Percentiles rank a stretch among this genome's conserved stretches.
Conservation (phyloP, 208 protist species). For the Zelonia costaricensis region DNA sequence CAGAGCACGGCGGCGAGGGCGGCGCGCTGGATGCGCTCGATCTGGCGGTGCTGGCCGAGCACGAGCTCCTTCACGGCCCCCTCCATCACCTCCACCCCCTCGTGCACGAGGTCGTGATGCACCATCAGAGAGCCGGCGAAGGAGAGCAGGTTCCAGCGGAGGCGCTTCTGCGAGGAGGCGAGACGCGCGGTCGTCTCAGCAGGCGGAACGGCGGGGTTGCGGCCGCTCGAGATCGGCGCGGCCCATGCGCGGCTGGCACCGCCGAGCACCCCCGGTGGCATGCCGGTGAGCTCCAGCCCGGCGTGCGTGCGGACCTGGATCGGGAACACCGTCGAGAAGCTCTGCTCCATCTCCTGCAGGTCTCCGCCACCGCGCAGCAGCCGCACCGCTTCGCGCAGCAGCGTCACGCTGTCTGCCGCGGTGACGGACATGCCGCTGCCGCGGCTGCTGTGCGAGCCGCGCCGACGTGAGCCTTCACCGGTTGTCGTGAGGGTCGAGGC, state of each 20-base stretch:
- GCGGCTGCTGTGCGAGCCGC: background rate
- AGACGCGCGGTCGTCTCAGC: background rate
- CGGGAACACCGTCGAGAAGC: constrained; percentile 37
- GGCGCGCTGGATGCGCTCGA: constrained; percentile 40
- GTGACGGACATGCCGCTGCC: background rate
- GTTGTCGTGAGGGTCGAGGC: background rate
- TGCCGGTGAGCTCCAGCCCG: background rate
- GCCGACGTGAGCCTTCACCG: background rate
- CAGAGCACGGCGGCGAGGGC: constrained; percentile 41
- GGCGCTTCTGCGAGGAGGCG: constrained; percentile 35
- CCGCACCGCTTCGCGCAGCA: constrained; percentile 37
- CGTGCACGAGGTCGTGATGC: constrained; percentile 21
- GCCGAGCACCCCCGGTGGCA: background rate
- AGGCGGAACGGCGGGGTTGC: too few species aligned
- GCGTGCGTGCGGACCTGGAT: constrained; percentile 6
- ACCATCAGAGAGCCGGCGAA: constrained; percentile 42
- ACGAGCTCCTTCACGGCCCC: constrained; percentile 47
- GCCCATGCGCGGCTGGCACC: too few species aligned
- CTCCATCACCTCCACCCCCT: constrained; percentile 45
- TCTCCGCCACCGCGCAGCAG: constrained; percentile 44
- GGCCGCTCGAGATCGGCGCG: too few species aligned
- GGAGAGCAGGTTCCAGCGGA: constrained; percentile 50
- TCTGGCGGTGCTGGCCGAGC: constrained; percentile 40
- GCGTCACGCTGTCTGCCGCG: constrained; percentile 9
- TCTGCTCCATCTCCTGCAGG: constrained; percentile 44